phyloP scores from a whole-genome alignment of 352 stramenopile genomes.

The Globisporangium paddicum region DNA sequence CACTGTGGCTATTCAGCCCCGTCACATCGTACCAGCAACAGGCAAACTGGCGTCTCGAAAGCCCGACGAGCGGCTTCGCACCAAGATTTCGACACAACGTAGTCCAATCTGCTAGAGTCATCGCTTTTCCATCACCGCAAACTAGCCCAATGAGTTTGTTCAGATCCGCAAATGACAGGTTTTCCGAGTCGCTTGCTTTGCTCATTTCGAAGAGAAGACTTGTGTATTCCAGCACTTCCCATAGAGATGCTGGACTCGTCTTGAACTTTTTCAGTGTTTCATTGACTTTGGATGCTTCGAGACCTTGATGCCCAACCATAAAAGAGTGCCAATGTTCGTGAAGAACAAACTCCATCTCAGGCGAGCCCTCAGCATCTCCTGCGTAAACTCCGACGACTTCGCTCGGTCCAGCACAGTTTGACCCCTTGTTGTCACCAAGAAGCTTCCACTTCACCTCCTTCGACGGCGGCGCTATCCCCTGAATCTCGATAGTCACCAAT shows the following conservation, averaged over 20 bases:
- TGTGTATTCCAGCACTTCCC: slow-evolving; percentile 55
- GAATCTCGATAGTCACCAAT: slow-evolving; percentile 27
- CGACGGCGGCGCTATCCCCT: slow-evolving; percentile 18
- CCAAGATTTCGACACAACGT: slow-evolving; percentile 30
- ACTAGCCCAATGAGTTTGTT: slow-evolving; percentile 38
- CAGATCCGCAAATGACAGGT: slow-evolving; percentile 23
- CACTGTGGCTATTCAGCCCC: slow-evolving; percentile 25
- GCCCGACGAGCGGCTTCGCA: slow-evolving; percentile 26
- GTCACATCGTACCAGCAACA: slow-evolving; percentile 50
- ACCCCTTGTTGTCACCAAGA: not conserved
- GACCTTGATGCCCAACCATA: slow-evolving; percentile 36
- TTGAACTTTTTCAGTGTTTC: slow-evolving; percentile 46
- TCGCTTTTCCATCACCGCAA: slow-evolving; percentile 24
- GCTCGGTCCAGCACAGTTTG: slow-evolving; percentile 31
- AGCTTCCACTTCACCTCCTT: slow-evolving; percentile 8
- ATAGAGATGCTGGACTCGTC: slow-evolving; percentile 34
- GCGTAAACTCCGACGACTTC: slow-evolving; percentile 33
- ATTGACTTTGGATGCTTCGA: slow-evolving; percentile 35
- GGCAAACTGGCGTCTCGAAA: slow-evolving; percentile 47
- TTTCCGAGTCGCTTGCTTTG: slow-evolving; percentile 19
- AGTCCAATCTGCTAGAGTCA: slow-evolving; percentile 28
- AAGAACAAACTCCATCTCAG: slow-evolving; percentile 37
- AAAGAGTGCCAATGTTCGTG: slow-evolving; percentile 58
- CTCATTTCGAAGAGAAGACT: slow-evolving; percentile 46
- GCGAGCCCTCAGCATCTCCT: slow-evolving; percentile 12